A percentile compares a stretch with the other conserved stretches of the same genome.
Evolutionary conservation across 371 early-diverging fungal species (phyloP).

Genomic region (Apophysomyces sp.): DNA sequence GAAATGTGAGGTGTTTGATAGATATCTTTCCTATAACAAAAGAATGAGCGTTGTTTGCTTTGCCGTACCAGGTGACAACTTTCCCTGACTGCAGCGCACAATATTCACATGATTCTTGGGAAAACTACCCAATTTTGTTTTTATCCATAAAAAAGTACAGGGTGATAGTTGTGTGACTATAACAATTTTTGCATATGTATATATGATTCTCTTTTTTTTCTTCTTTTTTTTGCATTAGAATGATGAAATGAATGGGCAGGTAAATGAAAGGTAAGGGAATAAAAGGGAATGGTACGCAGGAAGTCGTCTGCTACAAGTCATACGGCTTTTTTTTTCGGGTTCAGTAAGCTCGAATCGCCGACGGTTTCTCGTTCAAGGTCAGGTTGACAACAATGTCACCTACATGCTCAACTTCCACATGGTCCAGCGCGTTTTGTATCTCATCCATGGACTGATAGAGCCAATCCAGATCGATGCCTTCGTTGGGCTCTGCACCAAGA

Average conservation of each 20-base stretch:
- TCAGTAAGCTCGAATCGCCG: background rate
- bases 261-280: background rate
- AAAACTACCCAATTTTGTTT: no score
- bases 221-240: background rate
- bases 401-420: slow-evolving; percentile 40
- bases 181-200: no score
- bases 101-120: no score
- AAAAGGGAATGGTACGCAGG: background rate
- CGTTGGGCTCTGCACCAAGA: slow-evolving; percentile 21
- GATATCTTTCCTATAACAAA: no score
- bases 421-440: slow-evolving; percentile 40
- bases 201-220: no score
- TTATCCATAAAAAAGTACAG: no score
- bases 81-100: no score
- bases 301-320: no score
- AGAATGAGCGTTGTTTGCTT: no score
- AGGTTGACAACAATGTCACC: slow-evolving; percentile 54
- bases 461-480: slow-evolving; percentile 30
- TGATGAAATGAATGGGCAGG: background rate
- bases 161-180: no score
- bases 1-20: no score
- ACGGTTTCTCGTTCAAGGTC: slow-evolving; percentile 28
- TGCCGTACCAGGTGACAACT: no score
- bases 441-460: slow-evolving; percentile 46
- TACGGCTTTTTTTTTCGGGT: background rate